These are phyloP conservation scores for Schizonepeta tenuifolia DNA, from an alignment of 257 asterid genomes.

Conservation along the genomic window DNA sequence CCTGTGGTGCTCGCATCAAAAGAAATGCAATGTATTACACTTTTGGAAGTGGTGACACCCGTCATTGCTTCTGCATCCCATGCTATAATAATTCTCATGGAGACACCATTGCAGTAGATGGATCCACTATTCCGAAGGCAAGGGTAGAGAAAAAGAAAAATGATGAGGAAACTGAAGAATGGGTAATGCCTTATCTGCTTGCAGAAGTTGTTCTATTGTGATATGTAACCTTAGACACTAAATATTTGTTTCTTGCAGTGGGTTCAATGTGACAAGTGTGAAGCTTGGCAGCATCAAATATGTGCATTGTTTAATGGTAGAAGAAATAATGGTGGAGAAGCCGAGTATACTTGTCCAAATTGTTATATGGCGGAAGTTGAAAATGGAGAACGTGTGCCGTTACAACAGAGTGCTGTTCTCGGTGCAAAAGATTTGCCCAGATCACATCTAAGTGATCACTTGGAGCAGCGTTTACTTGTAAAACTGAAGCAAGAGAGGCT, in stretches of 20 bases:
- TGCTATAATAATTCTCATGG: slow-evolving; percentile 94
- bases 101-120: slow-evolving; percentile 76
- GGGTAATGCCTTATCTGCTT: slow-evolving; percentile 61
- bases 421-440: slow-evolving; percentile 98
- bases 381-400: slow-evolving; percentile 89
- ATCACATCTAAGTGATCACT: slow-evolving; percentile 90
- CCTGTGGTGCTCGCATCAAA: slow-evolving; percentile 94
- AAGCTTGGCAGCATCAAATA: slow-evolving; percentile 99
- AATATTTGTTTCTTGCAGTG: slow-evolving; percentile 66
- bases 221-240: slow-evolving; percentile 24
- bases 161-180: slow-evolving; percentile 95
- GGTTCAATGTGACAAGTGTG: slow-evolving; percentile 99
- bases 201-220: slow-evolving; percentile 1
- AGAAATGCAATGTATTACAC: slow-evolving; percentile 94
- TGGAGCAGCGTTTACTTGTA: slow-evolving; percentile 76
- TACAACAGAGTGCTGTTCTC: slow-evolving; percentile 94
- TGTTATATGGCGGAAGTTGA: slow-evolving; percentile 90
- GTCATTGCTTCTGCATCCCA: slow-evolving; percentile 84
- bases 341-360: slow-evolving; percentile 99
- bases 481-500: slow-evolving; percentile 83
- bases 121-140: slow-evolving; percentile 67
- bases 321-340: slow-evolving; percentile 98
- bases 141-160: slow-evolving; percentile 90
- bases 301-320: slow-evolving; percentile 97
- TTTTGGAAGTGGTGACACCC: slow-evolving; percentile 88